Conservation (phyloP, 2,329 filamentous ascomycete genomes). For the Venturia aucupariae region DNA sequence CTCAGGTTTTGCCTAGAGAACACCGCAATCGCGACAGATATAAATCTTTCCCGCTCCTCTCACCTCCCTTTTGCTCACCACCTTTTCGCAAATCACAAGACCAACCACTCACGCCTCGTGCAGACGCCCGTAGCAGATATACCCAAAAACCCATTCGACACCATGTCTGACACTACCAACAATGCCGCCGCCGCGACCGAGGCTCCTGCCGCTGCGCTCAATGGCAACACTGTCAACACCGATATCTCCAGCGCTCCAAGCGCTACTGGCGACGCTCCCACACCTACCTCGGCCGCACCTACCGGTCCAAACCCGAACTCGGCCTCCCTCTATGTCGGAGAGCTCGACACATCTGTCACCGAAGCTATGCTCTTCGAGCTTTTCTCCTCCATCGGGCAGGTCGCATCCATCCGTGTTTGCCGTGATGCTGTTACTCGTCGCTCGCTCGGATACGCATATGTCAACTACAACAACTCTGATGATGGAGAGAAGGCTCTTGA, state of each 20-base stretch:
- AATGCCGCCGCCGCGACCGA: neutral
- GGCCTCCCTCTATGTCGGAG: conserved; percentile 96
- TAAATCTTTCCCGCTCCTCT: neutral
- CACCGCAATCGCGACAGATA: neutral
- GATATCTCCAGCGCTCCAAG: conserved; percentile 54
- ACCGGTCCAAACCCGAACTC: conserved; percentile 79
- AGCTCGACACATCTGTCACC: conserved; percentile 94
- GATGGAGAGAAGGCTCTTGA: conserved; percentile 98
- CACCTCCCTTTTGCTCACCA: neutral
- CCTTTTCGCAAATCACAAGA: neutral
- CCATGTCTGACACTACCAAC: conserved; percentile 28
- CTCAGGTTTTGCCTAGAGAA: neutral
- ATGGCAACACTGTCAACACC: conserved; percentile 60
- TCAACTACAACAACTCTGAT: conserved; percentile 97
- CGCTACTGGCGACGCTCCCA: conserved; percentile 56
- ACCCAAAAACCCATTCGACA: conserved; percentile 10
- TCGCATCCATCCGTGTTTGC: conserved; percentile 98
- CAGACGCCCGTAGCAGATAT: neutral
- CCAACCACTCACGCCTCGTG: neutral
- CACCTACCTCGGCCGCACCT: conserved; percentile 60
- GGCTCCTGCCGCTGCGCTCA: conserved; percentile 52
- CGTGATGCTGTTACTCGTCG: conserved; percentile 97
- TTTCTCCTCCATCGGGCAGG: conserved; percentile 97
- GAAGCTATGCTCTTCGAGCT: conserved; percentile 99
- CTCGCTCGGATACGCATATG: conserved; percentile 97